Percentiles rank a stretch among this genome's conserved stretches.
Evolutionary conservation across 1,139 yeast genomes (phyloP).

Genomic region (Saccharomyces hybrid): DNA sequence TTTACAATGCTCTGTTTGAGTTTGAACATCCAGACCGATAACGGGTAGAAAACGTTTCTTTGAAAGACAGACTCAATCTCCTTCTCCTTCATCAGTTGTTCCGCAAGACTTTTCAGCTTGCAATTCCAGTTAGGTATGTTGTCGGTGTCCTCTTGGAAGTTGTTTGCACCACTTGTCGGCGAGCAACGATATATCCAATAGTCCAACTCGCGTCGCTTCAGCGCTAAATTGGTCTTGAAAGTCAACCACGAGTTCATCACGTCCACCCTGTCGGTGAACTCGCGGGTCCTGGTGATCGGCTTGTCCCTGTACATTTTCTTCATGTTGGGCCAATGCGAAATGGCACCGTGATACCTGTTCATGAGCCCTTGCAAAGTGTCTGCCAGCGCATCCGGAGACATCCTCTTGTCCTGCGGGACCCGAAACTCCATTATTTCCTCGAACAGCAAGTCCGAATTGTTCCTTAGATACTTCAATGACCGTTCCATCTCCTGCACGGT

Average conservation of each 20-base stretch:
- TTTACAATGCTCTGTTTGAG: slow-evolving; percentile 65
- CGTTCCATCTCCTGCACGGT: slow-evolving; percentile 70
- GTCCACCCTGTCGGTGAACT: slow-evolving; percentile 58
- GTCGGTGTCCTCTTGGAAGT: slow-evolving; percentile 44
- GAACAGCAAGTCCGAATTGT: slow-evolving; percentile 62
- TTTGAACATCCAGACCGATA: slow-evolving; percentile 49
- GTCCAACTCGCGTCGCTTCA: slow-evolving; percentile 46
- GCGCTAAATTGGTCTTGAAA: slow-evolving; percentile 58
- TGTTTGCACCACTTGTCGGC: slow-evolving; percentile 50
- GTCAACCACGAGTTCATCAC: slow-evolving; percentile 80
- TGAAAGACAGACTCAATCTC: slow-evolving; percentile 67
- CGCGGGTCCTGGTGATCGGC: slow-evolving; percentile 57
- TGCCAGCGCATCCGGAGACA: background rate
- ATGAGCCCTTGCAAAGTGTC: slow-evolving; percentile 34
- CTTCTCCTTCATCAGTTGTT: slow-evolving; percentile 72
- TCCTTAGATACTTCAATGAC: slow-evolving; percentile 59
- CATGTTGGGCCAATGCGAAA: slow-evolving; percentile 69
- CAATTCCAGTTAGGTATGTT: slow-evolving; percentile 4
- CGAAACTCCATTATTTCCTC: slow-evolving; percentile 49
- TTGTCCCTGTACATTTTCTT: slow-evolving; percentile 73
- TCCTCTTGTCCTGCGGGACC: background rate
- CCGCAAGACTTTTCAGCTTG: slow-evolving; percentile 63
- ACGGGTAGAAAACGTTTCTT: slow-evolving; percentile 34
- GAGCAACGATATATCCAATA: slow-evolving; percentile 42
- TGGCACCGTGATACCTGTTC: slow-evolving; percentile 56